phyloP scores from a whole-genome alignment of 495 filamentous ascomycete genomes.

The Aspergillus affinis region DNA sequence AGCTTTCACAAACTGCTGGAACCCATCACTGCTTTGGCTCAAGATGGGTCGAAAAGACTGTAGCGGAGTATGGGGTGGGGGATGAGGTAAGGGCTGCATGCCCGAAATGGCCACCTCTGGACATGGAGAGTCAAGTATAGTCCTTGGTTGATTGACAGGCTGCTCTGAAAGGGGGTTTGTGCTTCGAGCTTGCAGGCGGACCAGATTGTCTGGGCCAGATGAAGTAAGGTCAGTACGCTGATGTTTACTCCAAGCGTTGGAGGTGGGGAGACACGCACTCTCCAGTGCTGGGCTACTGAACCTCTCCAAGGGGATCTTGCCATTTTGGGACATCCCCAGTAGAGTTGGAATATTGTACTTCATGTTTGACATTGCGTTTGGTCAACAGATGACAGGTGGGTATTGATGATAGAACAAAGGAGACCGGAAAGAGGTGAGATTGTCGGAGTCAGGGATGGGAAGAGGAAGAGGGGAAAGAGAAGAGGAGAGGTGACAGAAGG shows the following conservation, averaged over 20 bases:
- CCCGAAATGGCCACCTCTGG: background rate
- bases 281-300: slow-evolving; percentile 31
- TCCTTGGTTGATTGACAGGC: slow-evolving; percentile 20
- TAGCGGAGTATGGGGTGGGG: slow-evolving; percentile 22
- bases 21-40: slow-evolving; percentile 38
- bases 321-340: slow-evolving; percentile 34
- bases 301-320: slow-evolving; percentile 27
- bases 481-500: background rate
- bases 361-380: slow-evolving; percentile 14
- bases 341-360: slow-evolving; percentile 42
- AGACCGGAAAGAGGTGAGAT: background rate
- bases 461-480: background rate
- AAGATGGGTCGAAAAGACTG: slow-evolving; percentile 23
- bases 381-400: background rate
- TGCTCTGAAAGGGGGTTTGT: slow-evolving; percentile 22
- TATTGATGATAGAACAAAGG: background rate
- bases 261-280: slow-evolving; percentile 19
- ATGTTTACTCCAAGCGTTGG: background rate
- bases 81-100: slow-evolving; percentile 13
- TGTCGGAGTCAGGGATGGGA: background rate
- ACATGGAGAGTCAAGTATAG: background rate
- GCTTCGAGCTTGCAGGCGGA: slow-evolving; percentile 20
- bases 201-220: slow-evolving; percentile 25
- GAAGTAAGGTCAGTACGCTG: slow-evolving; percentile 4
- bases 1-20: slow-evolving; percentile 54